Base-by-base conservation (phyloP, 306 rosid genomes). In the Medicago truncatula region DNA sequence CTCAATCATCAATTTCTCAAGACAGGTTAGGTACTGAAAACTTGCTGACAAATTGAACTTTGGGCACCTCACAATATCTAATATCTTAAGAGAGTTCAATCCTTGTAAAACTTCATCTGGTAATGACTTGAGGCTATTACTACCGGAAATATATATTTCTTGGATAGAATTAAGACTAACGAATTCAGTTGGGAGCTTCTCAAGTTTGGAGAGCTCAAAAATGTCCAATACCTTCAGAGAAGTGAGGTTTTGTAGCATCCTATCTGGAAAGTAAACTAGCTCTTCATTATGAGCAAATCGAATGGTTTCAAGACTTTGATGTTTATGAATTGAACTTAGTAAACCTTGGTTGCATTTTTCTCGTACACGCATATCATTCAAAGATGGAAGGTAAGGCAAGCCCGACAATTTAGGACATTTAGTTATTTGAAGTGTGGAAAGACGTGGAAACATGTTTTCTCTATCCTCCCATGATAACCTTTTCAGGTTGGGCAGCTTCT, bases 341-440 rank as follows among this genome's bases (percentile, higher is more conserved):
- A 78, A 52, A 8, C 13, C 58, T 52, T 16, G 38, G 61, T 47
- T 62, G 62, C 61, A 62, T 46, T 62, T 17, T 21, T n/a, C 62
- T 49, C 0, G 0, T 34, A 74, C 12, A 0, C 3, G 0, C 16
- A 74, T 14, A 46, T 12, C 3, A 0, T 17, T 31, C 7, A 74
- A 34, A 74, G 36, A 74, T 31, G 78, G 78, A 74, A 74, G 71
- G 64, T 47, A 8, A 4, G 81, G 81, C 57, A 81, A 54, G 16
- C 11, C 18, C 58, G 9, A 46, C 34, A 81, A 18, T 10, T 76
- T 40, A 17, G 81, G 74, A 15, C 74, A 76, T 4, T 31, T 8
- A 14, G 2, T 0, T 9, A 81, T 64, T 4, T 34, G 2, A 21
- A 81, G 28, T 16, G 0, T 2, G 4, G 78, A 81, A 76, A 81